These are phyloP conservation scores for Salvia miltiorrhiza DNA, from an alignment of 257 asterid genomes.

Conservation along the genomic window DNA sequence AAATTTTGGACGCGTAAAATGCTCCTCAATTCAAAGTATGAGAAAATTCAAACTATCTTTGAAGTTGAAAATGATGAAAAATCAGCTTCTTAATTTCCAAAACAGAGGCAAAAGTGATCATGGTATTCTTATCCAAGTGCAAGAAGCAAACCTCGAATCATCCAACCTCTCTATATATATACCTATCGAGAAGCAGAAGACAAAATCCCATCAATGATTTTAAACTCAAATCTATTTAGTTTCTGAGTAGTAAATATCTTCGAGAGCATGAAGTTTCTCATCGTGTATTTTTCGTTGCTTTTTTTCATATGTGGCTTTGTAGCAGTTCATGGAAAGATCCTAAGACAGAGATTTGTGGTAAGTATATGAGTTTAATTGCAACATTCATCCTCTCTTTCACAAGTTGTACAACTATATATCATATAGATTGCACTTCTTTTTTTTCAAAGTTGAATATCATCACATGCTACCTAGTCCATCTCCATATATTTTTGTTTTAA, in stretches of 20 bases:
- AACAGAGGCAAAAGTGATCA: slow-evolving; percentile 11
- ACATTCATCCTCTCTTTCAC: background rate
- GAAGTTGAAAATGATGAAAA: background rate
- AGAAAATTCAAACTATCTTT: slow-evolving; percentile 16
- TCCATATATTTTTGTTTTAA: too few species aligned
- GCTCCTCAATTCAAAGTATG: slow-evolving; percentile 3
- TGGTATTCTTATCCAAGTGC: background rate
- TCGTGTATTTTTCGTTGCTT: slow-evolving; percentile 6
- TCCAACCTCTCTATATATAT: slow-evolving; percentile 22
- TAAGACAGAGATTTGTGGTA: slow-evolving; percentile 33
- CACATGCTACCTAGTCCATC: background rate
- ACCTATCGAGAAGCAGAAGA: too few species aligned
- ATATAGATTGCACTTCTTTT: background rate
- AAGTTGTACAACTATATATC: background rate
- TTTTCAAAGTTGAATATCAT: background rate
- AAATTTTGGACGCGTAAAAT: background rate
- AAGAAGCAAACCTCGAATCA: background rate
- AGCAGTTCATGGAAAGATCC: slow-evolving; percentile 22
- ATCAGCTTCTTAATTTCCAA: slow-evolving; percentile 10
- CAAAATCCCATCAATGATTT: background rate
- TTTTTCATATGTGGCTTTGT: slow-evolving; percentile 22
- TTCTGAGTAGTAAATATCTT: background rate
- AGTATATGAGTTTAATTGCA: background rate
- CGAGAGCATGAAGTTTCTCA: slow-evolving; percentile 12
- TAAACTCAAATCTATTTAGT: background rate